Conservation (phyloP, 257 asterid genomes). For the Marsdenia floribunda region DNA sequence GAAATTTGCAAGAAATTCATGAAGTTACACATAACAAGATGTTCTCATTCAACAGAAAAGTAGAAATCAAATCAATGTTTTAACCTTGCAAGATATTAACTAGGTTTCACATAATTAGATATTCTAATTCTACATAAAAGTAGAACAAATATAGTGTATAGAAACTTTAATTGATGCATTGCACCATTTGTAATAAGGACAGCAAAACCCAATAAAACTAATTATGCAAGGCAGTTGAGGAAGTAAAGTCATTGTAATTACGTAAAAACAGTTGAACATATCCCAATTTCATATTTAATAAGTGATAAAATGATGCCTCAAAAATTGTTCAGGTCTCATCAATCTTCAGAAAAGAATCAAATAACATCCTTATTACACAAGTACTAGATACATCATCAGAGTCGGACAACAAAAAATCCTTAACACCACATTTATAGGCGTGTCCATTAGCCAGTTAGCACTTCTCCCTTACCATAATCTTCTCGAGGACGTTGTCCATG, state of each 20-base stretch:
- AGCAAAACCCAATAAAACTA: neutral
- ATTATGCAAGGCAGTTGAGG: neutral
- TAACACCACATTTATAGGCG: neutral
- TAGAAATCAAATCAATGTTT: neutral
- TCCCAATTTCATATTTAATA: neutral
- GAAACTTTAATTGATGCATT: neutral
- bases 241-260: neutral
- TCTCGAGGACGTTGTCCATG: slow-evolving; percentile 96
- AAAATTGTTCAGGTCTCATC: neutral
- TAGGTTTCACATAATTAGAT: neutral
- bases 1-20: neutral
- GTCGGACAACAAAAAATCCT: neutral
- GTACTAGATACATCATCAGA: neutral
- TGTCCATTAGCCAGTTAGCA: neutral
- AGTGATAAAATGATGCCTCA: neutral
- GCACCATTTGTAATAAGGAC: neutral
- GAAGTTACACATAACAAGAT: neutral
- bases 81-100: neutral
- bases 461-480: slow-evolving; percentile 75
- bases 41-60: neutral
- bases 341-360: neutral
- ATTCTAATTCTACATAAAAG: neutral
- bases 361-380: neutral
- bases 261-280: neutral
- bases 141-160: neutral